Base-by-base conservation (phyloP, 345 rosid genomes). In the Acer negundo region DNA sequence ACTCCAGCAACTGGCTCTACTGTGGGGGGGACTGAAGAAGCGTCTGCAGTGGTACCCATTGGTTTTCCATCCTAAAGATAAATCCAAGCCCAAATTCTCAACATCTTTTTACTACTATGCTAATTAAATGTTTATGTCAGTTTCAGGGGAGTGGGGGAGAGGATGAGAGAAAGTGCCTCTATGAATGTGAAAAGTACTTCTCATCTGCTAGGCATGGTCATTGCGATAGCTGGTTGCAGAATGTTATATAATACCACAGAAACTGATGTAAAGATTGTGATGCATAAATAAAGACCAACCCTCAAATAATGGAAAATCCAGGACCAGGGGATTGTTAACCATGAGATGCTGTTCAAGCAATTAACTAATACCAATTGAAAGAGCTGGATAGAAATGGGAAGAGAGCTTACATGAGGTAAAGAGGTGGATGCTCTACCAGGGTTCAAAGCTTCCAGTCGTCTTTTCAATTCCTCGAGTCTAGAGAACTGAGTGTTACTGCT, bases 381-480 rank as follows among this genome's bases (percentile, higher is more conserved):
- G 15, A 13, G 20, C 68, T 9, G 3, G 69, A 13, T n/a, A 69
- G 19, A 75, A 72, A 67, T 40, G 38, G 23, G 77, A 74, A 76
- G 82, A 83, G 66, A 79, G 62, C 81, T 91, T 83, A 91, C 95
- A 77, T 80, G 80, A 71, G 73, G 77, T 67, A 80, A 38, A 69
- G 86, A 79, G 64, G 72, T 28, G 20, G 94, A 85, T 73, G 85
- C 81, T 81, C 92, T 86, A 75, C 83, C 81, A 19, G 90, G 94
- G 84, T 94, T 90, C 53, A 91, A 80, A n/a, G 95, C 92, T 82
- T 90, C 96, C 76, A 93, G 69, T 38, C 93, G 84, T 83, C 93
- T 88, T 87, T 93, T 91, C 74, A 91, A 80, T 81, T 87, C 92
- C 89, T 90, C 95, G 59, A 94, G 93, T 81, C 94, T 84, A 73